Evolutionary conservation across 106 monocot genomes (phyloP).

Genomic region (Narthecium ossifragum): DNA sequence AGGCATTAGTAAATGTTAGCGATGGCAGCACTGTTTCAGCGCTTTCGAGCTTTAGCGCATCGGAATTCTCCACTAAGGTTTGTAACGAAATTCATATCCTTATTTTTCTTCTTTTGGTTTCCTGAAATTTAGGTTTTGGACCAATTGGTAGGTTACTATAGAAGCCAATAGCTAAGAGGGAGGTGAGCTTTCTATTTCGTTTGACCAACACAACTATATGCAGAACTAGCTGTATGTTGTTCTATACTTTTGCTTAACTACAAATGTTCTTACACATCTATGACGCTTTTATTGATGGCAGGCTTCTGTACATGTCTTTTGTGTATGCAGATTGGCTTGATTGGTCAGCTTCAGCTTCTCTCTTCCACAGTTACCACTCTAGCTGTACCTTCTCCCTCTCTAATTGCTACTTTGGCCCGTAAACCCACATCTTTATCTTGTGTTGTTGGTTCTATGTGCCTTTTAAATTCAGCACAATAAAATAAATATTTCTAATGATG

Average conservation of each 20-base stretch:
- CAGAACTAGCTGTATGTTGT: too few species aligned
- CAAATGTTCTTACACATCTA: too few species aligned
- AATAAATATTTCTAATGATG: too few species aligned
- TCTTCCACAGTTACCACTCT: conserved; percentile 92
- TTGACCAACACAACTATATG: too few species aligned
- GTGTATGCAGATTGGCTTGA: conserved; percentile 74
- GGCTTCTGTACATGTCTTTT: conserved; percentile 1
- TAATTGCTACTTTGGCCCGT: conserved; percentile 94
- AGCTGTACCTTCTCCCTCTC: conserved; percentile 93
- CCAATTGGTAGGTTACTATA: too few species aligned
- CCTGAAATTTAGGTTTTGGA: too few species aligned
- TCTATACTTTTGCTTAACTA: too few species aligned
- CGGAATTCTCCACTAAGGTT: conserved; percentile 45
- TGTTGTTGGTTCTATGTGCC: conserved; percentile 1
- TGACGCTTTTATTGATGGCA: too few species aligned
- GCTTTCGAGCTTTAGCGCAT: conserved; percentile 4
- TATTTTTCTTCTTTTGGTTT: too few species aligned
- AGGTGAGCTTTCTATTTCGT: too few species aligned
- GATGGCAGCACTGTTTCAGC: neutral
- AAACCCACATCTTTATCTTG: conserved; percentile 26
- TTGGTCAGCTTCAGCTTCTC: conserved; percentile 96
- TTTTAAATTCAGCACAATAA: too few species aligned
- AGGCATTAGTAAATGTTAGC: conserved; percentile 20
- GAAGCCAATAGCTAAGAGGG: too few species aligned
- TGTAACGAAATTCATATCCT: neutral